Conservation (phyloP, 2,329 filamentous ascomycete genomes). For the Fusarium phyllophilum region DNA sequence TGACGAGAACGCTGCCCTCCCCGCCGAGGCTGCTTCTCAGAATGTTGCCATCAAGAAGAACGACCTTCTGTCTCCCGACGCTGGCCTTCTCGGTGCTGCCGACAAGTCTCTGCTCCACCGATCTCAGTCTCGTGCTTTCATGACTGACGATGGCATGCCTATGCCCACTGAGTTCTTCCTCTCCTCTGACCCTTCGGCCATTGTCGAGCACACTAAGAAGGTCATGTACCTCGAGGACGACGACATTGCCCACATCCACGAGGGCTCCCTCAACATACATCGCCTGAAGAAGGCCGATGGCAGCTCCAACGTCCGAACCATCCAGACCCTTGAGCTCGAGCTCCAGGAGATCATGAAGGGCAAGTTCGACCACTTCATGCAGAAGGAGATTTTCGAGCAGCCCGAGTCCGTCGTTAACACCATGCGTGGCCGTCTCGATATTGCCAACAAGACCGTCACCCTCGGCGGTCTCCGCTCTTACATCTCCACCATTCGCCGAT, state of each 20-base stretch:
- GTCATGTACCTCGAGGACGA: slow-evolving; percentile 99
- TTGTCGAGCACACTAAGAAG: slow-evolving; percentile 99
- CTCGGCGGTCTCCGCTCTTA: slow-evolving; percentile 96
- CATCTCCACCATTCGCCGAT: slow-evolving; percentile 95
- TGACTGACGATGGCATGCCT: slow-evolving; percentile 97
- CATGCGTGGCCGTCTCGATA: slow-evolving; percentile 97
- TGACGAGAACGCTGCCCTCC: slow-evolving; percentile 83
- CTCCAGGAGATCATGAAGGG: slow-evolving; percentile 99
- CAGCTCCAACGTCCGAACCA: slow-evolving; percentile 94
- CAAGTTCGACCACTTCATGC: slow-evolving; percentile 99
- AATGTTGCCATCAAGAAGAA: slow-evolving; percentile 96
- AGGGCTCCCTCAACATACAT: slow-evolving; percentile 99
- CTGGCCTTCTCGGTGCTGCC: slow-evolving; percentile 78
- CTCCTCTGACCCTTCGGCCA: slow-evolving; percentile 96
- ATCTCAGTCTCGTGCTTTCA: slow-evolving; percentile 97
- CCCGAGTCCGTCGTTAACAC: slow-evolving; percentile 99
- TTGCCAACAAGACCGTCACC: slow-evolving; percentile 92
- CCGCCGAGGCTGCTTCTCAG: slow-evolving; percentile 94
- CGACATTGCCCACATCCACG: slow-evolving; percentile 99
- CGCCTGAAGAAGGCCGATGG: slow-evolving; percentile 96
- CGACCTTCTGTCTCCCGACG: slow-evolving; percentile 72
- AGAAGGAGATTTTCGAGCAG: slow-evolving; percentile 99
- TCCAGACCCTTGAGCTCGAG: slow-evolving; percentile 98
- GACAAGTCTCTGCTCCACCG: slow-evolving; percentile 99
- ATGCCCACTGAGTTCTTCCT: slow-evolving; percentile 99